phyloP scores from a whole-genome alignment of 2,329 filamentous ascomycete genomes.

The Colletotrichum eleusines region DNA sequence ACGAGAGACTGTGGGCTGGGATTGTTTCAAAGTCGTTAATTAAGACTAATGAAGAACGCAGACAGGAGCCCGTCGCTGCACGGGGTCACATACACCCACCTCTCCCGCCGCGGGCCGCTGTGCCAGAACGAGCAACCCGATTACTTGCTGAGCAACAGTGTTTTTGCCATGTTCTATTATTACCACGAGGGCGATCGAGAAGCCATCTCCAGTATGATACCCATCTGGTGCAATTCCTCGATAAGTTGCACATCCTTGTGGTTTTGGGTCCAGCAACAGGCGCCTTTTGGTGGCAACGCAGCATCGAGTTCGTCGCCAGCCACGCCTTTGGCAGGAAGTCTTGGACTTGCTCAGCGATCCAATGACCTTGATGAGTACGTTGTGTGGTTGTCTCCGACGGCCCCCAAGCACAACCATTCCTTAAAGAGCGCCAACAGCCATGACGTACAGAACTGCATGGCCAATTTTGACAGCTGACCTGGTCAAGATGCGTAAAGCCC shows the following conservation, averaged over 20 bases:
- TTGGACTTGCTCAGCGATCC: neutral
- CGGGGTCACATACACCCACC: neutral
- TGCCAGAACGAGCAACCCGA: neutral
- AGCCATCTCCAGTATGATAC: neutral
- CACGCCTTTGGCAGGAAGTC: neutral
- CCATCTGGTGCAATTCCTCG: neutral
- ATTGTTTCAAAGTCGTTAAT: neutral
- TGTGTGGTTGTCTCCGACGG: neutral
- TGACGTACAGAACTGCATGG: neutral
- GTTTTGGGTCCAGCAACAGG: neutral
- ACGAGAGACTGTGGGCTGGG: neutral
- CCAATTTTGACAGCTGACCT: neutral
- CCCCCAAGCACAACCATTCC: neutral
- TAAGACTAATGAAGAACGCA: neutral
- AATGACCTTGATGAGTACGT: neutral
- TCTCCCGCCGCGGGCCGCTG: no score
- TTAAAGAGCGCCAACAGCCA: neutral
- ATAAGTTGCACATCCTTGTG: neutral
- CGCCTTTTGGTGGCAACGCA: neutral
- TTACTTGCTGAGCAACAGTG: neutral
- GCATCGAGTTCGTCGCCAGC: neutral
- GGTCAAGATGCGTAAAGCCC: neutral
- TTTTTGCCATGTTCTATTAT: neutral
- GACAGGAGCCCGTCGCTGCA: neutral
- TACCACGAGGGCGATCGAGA: neutral